A percentile compares a stretch with the other conserved stretches of the same genome.
Conservation (phyloP, 371 early-diverging fungal species). For the Mortierella sp. region DNA sequence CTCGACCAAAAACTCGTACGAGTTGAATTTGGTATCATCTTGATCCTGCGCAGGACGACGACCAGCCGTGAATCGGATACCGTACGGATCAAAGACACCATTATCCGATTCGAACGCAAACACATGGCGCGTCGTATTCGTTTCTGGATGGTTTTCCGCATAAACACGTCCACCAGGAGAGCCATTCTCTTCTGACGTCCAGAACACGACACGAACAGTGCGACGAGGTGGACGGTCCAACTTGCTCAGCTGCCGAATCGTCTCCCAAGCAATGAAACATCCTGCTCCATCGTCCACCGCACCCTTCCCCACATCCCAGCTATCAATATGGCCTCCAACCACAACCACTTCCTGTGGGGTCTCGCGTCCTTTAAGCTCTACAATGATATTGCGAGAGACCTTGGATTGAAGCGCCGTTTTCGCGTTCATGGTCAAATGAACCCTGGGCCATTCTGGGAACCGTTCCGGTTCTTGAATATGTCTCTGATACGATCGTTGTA, state of each 20-base stretch:
- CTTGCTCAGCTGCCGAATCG: conserved; percentile 57
- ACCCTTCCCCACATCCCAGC: conserved; percentile 69
- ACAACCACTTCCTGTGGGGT: conserved; percentile 62
- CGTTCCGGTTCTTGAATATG: conserved; percentile 26
- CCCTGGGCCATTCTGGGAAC: conserved; percentile 55
- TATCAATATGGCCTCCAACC: conserved; percentile 69
- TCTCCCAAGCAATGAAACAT: conserved; percentile 64
- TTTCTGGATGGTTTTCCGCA: conserved; percentile 54
- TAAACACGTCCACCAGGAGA: conserved; percentile 63
- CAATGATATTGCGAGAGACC: conserved; percentile 60
- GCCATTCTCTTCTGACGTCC: conserved; percentile 67
- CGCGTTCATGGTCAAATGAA: conserved; percentile 58
- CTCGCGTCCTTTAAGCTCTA: conserved; percentile 63
- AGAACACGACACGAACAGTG: conserved; percentile 68
- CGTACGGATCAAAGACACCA: conserved; percentile 66
- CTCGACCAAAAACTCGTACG: conserved; percentile 38
- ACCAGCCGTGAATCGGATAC: conserved; percentile 46
- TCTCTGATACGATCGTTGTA: conserved; percentile 58
- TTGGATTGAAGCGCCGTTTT: conserved; percentile 41
- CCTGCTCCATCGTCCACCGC: conserved; percentile 67
- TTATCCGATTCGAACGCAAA: conserved; percentile 68
- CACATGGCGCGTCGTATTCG: conserved; percentile 54
- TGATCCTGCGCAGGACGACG: conserved; percentile 9
- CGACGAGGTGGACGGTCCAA: conserved; percentile 57
- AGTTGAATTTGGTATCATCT: conserved; percentile 41